These are phyloP conservation scores for Fusarium subtropicale DNA, from an alignment of 2,329 filamentous ascomycete genomes.

Conservation along the genomic window DNA sequence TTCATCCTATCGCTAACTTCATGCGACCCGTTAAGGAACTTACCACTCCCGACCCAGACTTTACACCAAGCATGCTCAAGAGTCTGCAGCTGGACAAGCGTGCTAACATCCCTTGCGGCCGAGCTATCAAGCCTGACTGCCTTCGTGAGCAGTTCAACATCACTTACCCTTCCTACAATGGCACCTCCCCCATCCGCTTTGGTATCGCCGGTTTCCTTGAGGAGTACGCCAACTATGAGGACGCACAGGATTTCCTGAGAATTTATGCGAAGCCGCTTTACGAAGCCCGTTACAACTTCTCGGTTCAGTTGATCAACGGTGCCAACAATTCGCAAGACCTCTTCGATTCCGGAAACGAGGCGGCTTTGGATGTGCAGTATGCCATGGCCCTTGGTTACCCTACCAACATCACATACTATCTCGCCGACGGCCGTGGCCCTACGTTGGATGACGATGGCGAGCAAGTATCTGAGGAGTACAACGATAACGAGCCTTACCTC, in stretches of 20 bases:
- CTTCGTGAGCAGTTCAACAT: constrained; percentile 61
- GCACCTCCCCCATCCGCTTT: constrained; percentile 53
- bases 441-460: constrained; percentile 56
- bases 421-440: constrained; percentile 58
- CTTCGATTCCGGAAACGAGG: constrained; percentile 56
- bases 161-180: constrained; percentile 49
- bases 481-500: constrained; percentile 68
- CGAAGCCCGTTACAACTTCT: constrained; percentile 54
- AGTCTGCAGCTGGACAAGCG: constrained; percentile 34
- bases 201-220: constrained; percentile 64
- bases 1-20: constrained; percentile 63
- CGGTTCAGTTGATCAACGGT: constrained; percentile 56
- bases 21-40: constrained; percentile 56
- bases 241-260: constrained; percentile 56
- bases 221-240: constrained; percentile 59
- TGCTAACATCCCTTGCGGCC: constrained; percentile 47
- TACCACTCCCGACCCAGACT: constrained; percentile 31
- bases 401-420: constrained; percentile 58
- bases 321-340: constrained; percentile 58
- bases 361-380: constrained; percentile 62
- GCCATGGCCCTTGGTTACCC: constrained; percentile 60
- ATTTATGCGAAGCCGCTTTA: constrained; percentile 53
- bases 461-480: constrained; percentile 45
- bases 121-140: constrained; percentile 54
- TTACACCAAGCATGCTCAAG: constrained; percentile 16